Conservation (phyloP, 495 filamentous ascomycete genomes). For the Podospora fimiseda region DNA sequence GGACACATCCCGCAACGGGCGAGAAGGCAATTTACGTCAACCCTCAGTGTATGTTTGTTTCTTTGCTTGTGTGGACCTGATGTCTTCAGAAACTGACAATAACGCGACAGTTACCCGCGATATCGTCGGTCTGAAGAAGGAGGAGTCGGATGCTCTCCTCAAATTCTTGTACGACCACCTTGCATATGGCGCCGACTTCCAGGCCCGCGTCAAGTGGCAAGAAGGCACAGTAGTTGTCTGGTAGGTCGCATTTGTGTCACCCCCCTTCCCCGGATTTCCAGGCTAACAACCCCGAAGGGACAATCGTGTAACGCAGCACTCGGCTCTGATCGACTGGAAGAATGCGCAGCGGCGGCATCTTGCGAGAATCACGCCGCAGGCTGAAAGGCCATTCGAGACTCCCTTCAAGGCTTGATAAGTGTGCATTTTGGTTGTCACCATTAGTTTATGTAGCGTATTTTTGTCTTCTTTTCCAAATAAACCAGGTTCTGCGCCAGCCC, state of each 20-base stretch:
- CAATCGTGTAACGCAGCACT: slow-evolving; percentile 73
- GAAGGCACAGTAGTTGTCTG: slow-evolving; percentile 80
- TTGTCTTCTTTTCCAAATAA: not conserved
- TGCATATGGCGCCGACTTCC: slow-evolving; percentile 75
- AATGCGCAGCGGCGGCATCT: slow-evolving; percentile 73
- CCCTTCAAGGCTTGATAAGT: slow-evolving; percentile 45
- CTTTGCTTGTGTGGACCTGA: not conserved
- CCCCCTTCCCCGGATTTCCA: not conserved
- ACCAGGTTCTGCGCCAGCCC: too few species aligned
- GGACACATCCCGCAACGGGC: slow-evolving; percentile 76
- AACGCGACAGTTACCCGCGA: slow-evolving; percentile 53
- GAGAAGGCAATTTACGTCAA: slow-evolving; percentile 87
- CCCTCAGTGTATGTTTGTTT: slow-evolving; percentile 64
- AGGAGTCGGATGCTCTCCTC: slow-evolving; percentile 70
- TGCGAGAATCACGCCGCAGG: slow-evolving; percentile 79
- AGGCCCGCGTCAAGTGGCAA: slow-evolving; percentile 80
- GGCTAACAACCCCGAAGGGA: too few species aligned
- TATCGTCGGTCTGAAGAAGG: slow-evolving; percentile 69
- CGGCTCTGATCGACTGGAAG: slow-evolving; percentile 73
- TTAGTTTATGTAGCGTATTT: slow-evolving; percentile 7
- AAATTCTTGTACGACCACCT: slow-evolving; percentile 90
- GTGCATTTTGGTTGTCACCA: slow-evolving; percentile 6
- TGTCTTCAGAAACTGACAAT: slow-evolving; percentile 2
- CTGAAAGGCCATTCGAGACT: slow-evolving; percentile 67
- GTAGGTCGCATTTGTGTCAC: not conserved